Evolutionary conservation across 2,329 filamentous ascomycete species (phyloP), one percentile per base, ranked within the genome.

Genomic region (Aspergillus sp.): DNA sequence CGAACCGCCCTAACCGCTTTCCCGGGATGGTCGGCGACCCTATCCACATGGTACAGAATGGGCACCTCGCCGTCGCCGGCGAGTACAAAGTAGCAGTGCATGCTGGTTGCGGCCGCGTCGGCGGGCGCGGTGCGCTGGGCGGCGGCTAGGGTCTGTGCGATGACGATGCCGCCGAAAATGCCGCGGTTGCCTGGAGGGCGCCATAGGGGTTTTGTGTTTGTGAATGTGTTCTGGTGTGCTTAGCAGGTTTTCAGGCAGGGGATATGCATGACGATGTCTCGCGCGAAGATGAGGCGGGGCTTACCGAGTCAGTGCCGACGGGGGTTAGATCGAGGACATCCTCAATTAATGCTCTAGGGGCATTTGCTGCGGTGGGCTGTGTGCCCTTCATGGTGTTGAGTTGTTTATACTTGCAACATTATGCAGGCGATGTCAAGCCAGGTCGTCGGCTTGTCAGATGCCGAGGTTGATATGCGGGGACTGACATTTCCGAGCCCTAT

Each of bases 151-250:
- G 33, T 39, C 14, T 43, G 41, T 3, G 36, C 41, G 28, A 43
- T 41, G 4, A 36, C 35, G 12, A 35, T 28, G 12, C 41, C 41
- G 5, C 41, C 41, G 11, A 39, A 43, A 15, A 44, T 37, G 20
- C 44, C 42, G 11, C 37, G 38, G 11, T 24, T 25, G 5, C 37
- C 35, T 22, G 19, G 19, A 16, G 40, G 44, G 12, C 29, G 33
- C 42, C 32, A 41, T 28, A 34, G 26, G 6, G 27, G 16, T 14
- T 27, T 26, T 33, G 24, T 27, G 32, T 37, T 43, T 8, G 8
- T 39, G 34, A 35, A 44, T 12, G n/a, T 27, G 36, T 34, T 29
- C 19, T 15, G 35, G 35, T 27, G 32, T 37, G 8, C 26, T 24
- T 16, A 10, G 19, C 10, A 6, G 10, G 19, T 22, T 10, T 22